These are phyloP conservation scores for Aspergillus puulaauensis DNA, from an alignment of 2,329 filamentous ascomycete species.

Conservation along the genomic window DNA sequence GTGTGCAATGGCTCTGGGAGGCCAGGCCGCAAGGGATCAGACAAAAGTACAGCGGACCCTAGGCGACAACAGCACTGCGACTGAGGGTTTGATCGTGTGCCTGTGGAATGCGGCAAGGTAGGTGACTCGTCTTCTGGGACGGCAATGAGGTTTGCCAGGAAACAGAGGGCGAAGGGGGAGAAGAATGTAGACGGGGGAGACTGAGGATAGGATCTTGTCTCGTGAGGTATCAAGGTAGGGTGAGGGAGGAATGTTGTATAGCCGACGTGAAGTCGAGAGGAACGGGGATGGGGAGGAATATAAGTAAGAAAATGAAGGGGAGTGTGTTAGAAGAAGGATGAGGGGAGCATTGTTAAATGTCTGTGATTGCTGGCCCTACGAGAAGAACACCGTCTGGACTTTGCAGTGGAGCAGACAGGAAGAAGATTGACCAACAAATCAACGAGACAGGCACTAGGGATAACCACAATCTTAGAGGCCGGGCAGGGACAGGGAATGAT, in stretches of 20 bases:
- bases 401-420: slow-evolving; percentile 15
- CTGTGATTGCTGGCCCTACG: slow-evolving; percentile 29
- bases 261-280: slow-evolving; percentile 5
- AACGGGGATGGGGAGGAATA: slow-evolving; percentile 5
- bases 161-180: background rate
- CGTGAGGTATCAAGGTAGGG: background rate
- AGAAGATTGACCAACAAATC: slow-evolving; percentile 20
- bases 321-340: slow-evolving; percentile 9
- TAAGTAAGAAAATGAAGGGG: slow-evolving; percentile 13
- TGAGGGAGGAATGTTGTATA: slow-evolving; percentile 1
- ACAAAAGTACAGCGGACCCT: background rate
- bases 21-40: background rate
- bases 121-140: background rate
- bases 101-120: background rate
- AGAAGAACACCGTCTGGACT: slow-evolving; percentile 19
- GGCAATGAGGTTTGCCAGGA: background rate
- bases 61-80: background rate
- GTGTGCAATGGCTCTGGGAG: background rate
- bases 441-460: background rate
- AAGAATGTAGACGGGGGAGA: background rate
- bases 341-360: slow-evolving; percentile 29
- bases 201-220: background rate
- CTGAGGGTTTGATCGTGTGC: background rate
- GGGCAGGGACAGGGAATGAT: slow-evolving; percentile 13
- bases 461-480: slow-evolving; percentile 18